Evolutionary conservation across 805 yeast genomes (phyloP), one percentile per base, ranked within the genome.

Genomic region (Hanseniaspora meyeri): DNA sequence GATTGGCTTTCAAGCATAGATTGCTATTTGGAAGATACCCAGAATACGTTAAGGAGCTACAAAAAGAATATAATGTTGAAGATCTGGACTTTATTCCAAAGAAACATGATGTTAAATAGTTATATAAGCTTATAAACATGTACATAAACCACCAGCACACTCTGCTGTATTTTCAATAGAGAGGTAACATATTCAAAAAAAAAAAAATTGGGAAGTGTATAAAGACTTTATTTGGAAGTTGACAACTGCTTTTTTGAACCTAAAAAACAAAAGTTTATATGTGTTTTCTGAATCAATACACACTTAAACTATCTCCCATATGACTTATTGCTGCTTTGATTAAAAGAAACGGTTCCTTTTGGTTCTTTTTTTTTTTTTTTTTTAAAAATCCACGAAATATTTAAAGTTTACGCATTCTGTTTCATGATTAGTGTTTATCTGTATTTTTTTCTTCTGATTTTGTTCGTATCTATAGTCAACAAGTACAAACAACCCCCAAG

Each of bases 11-110:
- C 50, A 51, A 51, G 32, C 55, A 51, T 16, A 51, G 46, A 17
- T 17, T 51, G 27, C 19, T 51, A 38, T 51, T 36, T 36, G 46
- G 31, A 48, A 51, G 55, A 51, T 51, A 51, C 12, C 55, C 55
- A 27, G 50, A 51, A 16, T 51, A 43, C 31, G 55, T 51, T 36
- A 76, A 70, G 61, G 73, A 74, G 56, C 67, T 70, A 62, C 73
- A 79, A 62, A 73, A 70, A 57, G 77, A 76, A 62, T 77, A 71
- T 65, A 71, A 67, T 61, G 71, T 73, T 47, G 49, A 62, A 14
- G 66, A 66, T 58, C 64, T 64, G 58, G 71, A 63, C 48, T 56
- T 63, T 12, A 32, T 43, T 19, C 57, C 49, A 38, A 37, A 54
- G 34, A 36, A 39, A 36, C 19, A 40, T 20, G 20, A 20, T 24